Conservation (phyloP, 345 rosid species). For the Draba incana region DNA sequence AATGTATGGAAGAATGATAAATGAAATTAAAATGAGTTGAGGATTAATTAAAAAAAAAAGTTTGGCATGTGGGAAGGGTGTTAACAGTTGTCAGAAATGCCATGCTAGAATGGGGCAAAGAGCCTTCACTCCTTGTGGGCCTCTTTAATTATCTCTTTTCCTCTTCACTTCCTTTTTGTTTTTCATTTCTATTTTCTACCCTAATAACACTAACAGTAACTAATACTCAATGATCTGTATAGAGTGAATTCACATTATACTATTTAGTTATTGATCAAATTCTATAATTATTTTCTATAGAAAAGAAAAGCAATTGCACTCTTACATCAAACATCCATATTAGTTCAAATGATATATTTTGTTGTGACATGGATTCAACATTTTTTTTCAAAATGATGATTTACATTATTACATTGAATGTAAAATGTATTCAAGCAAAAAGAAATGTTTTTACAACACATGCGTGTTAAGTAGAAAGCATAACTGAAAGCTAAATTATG, state of each 20-base stretch:
- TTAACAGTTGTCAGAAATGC: constrained; percentile 43
- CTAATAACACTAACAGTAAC: constrained; percentile 1
- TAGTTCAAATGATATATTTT: background rate
- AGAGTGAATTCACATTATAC: constrained; percentile 5
- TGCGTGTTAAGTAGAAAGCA: too few relatives aligned
- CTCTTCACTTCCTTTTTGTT: constrained; percentile 34
- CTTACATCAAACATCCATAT: background rate
- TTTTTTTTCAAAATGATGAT: too few relatives aligned
- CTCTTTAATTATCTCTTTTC: constrained; percentile 41
- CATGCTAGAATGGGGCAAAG: constrained; percentile 42
- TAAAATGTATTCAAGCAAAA: too few relatives aligned
- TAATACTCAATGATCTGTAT: constrained; percentile 31
- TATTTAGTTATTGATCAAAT: background rate
- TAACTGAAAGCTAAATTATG: too few relatives aligned
- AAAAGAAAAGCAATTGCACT: background rate
- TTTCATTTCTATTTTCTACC: background rate
- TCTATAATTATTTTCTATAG: background rate
- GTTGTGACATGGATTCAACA: too few relatives aligned
- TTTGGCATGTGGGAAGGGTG: constrained; percentile 39
- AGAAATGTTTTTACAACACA: too few relatives aligned
- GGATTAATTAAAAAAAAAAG: background rate
- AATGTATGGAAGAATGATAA: constrained; percentile 36
- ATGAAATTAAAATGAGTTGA: background rate
- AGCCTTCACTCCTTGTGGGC: constrained; percentile 45
- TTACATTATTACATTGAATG: too few relatives aligned